Evolutionary conservation across 139 green algal species (phyloP).

Genomic region (Chara braunii): DNA sequence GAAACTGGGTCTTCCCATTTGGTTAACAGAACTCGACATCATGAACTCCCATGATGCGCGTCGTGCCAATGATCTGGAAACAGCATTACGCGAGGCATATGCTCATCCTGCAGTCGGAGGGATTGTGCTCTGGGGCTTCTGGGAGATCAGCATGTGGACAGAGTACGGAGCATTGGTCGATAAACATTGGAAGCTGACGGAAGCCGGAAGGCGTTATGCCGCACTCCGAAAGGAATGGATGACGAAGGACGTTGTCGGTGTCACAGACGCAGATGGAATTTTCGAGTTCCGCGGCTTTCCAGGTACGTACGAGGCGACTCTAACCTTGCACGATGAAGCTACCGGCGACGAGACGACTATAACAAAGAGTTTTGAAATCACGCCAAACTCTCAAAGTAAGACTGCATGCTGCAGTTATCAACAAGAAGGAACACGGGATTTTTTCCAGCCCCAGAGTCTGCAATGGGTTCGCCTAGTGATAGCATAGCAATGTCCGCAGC

Average conservation of each 20-base stretch:
- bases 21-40: conserved; percentile 36
- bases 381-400: too few relatives aligned
- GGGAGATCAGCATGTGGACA: conserved; percentile 26
- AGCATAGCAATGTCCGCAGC: too few relatives aligned
- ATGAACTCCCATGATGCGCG: conserved; percentile 6
- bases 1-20: conserved; percentile 6
- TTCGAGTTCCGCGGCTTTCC: conserved; percentile 9
- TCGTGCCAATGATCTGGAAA: conserved; percentile 30
- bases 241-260: background rate
- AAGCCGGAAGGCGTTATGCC: conserved; percentile 17
- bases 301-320: conserved; percentile 18
- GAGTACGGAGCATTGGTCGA: conserved; percentile 6
- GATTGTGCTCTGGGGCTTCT: conserved; percentile 39
- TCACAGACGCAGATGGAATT: conserved; percentile 7
- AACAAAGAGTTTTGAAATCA: too few relatives aligned
- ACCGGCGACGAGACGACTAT: too few relatives aligned
- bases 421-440: too few relatives aligned
- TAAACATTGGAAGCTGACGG: conserved; percentile 25
- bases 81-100: conserved; percentile 31
- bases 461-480: too few relatives aligned
- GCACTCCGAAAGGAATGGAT: conserved; percentile 23
- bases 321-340: too few relatives aligned
- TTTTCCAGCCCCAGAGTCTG: too few relatives aligned
- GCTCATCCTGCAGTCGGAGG: conserved; percentile 27
- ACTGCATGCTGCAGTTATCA: too few relatives aligned